Evolutionary conservation across 768 basidiomycete species (phyloP), one percentile per base, ranked within the genome.

Genomic region (Saitozyma sp.): DNA sequence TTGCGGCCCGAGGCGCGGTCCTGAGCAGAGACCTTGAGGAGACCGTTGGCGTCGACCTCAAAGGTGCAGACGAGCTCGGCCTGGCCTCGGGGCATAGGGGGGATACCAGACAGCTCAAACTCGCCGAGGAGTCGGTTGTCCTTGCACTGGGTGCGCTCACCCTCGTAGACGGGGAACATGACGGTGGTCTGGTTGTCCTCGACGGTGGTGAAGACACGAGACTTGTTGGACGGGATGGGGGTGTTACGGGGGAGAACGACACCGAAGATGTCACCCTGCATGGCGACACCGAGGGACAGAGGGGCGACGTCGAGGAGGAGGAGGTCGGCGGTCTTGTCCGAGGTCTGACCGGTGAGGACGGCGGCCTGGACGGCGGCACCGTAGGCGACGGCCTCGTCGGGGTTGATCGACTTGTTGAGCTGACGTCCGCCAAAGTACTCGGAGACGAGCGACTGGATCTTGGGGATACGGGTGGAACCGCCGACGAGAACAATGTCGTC

Each of bases 101-200:
- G 95, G 77, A 99, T 98, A 75, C 95, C 94, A 63, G 85, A 96
- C 71, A 99, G 91, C 85, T 99, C 96, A 82, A 99, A 99, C 83
- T 99, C 96, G 76, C 96, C 96, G 74, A 99, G 90, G 65, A 99
- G 84, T 81, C 96, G 89, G 84, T 98, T 99, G 84, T 99, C 96
- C 76, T 93, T 91, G 85, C 96, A 99, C 79, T 98, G 95, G 41
- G 95, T 98, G 70, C 96, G 93, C 84, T 99, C 96, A 79, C 96
- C 96, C 86, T 99, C 96, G 83, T 99, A 98, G 50, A 99, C 96
- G 74, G 96, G 96, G 92, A 98, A 99, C 69, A 95, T 97, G 83
- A 99, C 96, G 65, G 91, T 95, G 65, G 96, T 99, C 83, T 98
- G 96, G 86, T 98, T 99, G 85, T 99, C 96, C 86, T 99, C 96